Evolutionary conservation across 2,329 filamentous ascomycete genomes (phyloP).

Genomic region (Knufia petricola): DNA sequence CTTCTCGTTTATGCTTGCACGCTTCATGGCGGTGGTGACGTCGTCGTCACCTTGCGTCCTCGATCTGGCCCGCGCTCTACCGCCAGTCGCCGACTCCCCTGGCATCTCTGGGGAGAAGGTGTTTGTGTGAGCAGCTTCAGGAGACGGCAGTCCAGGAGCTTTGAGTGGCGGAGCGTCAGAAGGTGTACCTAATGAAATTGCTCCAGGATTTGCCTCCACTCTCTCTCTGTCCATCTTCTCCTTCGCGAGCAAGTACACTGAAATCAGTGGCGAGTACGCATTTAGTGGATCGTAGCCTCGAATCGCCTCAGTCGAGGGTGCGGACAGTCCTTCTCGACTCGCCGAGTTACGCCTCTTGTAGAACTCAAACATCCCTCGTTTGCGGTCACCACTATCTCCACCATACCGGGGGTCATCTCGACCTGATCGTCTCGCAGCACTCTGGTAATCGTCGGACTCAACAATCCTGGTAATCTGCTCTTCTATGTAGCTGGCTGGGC

Average conservation of each 20-base stretch:
- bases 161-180: constrained; percentile 49
- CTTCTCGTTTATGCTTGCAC: constrained; percentile 43
- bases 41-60: constrained; percentile 95
- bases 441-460: constrained; percentile 88
- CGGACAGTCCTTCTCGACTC: constrained; percentile 76
- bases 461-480: constrained; percentile 75
- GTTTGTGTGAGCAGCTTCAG: constrained; percentile 84
- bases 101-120: constrained; percentile 74
- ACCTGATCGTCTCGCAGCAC: constrained; percentile 63
- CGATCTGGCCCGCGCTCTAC: constrained; percentile 71
- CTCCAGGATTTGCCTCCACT: constrained; percentile 49
- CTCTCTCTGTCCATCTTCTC: constrained; percentile 73
- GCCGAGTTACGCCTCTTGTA: constrained; percentile 89
- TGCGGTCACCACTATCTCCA: constrained; percentile 62
- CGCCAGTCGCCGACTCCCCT: constrained; percentile 77
- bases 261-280: constrained; percentile 83
- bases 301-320: constrained; percentile 76
- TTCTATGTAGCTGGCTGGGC: constrained; percentile 71
- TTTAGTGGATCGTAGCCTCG: constrained; percentile 82
- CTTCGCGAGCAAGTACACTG: constrained; percentile 89
- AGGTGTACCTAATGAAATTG: constrained; percentile 46
- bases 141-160: constrained; percentile 67
- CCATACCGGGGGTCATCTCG: constrained; percentile 53
- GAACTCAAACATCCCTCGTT: constrained; percentile 87
- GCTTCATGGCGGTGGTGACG: constrained; percentile 61